These are phyloP conservation scores for Bonia amplexicaulis DNA, from an alignment of 176 grass and related monocot genomes.

Conservation along the genomic window DNA sequence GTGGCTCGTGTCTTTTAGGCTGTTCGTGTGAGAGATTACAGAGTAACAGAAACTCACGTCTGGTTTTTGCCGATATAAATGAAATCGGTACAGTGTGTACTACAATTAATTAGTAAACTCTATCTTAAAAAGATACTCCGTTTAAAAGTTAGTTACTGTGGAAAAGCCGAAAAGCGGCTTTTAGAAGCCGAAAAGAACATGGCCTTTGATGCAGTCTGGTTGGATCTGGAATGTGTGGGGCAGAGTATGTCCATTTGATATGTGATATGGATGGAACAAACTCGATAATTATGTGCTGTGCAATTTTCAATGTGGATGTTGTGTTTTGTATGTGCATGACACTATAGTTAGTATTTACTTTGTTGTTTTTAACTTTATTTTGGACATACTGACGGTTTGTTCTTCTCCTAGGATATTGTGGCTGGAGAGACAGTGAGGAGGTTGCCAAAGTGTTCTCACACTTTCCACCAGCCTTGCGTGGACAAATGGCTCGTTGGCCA, in stretches of 20 bases:
- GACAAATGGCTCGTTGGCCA: conserved; percentile 77
- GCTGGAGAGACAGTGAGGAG: conserved; percentile 52
- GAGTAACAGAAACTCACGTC: too few relatives aligned
- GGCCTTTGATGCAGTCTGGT: neutral
- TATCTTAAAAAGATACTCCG: too few relatives aligned
- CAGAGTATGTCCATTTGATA: neutral
- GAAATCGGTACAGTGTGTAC: too few relatives aligned
- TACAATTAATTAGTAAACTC: too few relatives aligned
- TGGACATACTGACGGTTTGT: neutral
- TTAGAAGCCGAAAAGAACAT: too few relatives aligned
- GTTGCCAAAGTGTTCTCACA: conserved; percentile 62
- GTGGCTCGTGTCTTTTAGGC: too few relatives aligned
- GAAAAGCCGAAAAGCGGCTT: too few relatives aligned
- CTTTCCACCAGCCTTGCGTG: conserved; percentile 66
- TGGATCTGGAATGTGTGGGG: neutral
- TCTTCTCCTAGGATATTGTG: conserved; percentile 52
- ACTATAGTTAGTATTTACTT: neutral
- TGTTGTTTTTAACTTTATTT: neutral
- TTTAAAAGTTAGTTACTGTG: too few relatives aligned
- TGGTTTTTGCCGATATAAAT: too few relatives aligned
- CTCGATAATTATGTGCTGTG: neutral
- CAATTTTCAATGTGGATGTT: neutral
- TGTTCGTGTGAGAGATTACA: too few relatives aligned
- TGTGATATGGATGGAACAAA: neutral
- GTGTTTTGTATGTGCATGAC: neutral